These are phyloP conservation scores for Lantana camara DNA, from an alignment of 257 asterid genomes.

Conservation along the genomic window DNA sequence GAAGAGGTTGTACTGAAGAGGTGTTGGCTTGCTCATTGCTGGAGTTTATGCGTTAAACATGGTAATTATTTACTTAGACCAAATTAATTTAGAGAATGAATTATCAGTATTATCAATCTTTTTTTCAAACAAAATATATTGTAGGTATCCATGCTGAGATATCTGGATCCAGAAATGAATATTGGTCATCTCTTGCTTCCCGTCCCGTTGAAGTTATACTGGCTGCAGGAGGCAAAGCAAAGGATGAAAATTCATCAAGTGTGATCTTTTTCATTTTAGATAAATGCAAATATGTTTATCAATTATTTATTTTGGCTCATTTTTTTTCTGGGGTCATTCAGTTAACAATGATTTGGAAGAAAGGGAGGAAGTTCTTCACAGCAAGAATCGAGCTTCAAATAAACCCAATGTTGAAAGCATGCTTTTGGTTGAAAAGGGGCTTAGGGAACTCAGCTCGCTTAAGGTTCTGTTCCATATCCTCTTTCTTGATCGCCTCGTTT, in stretches of 20 bases:
- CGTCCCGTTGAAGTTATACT: constrained; percentile 69
- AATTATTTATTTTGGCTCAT: no score
- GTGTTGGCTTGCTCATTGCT: constrained; percentile 92
- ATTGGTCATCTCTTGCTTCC: constrained; percentile 81
- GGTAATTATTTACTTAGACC: constrained; percentile 44
- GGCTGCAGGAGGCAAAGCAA: constrained; percentile 78
- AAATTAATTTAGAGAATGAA: neutral
- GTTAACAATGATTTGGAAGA: constrained; percentile 64
- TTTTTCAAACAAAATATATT: neutral
- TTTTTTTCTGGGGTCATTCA: constrained; percentile 31
- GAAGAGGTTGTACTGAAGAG: constrained; percentile 94
- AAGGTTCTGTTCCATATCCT: constrained; percentile 51
- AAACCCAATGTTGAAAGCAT: constrained; percentile 79
- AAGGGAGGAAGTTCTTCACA: constrained; percentile 48
- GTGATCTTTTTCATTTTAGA: constrained; percentile 24
- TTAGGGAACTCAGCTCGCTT: constrained; percentile 69
- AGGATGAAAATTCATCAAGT: constrained; percentile 52
- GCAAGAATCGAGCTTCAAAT: constrained; percentile 41
- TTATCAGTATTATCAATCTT: neutral
- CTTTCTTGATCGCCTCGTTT: no score
- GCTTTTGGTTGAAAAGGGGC: constrained; percentile 92
- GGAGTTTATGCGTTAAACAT: constrained; percentile 69
- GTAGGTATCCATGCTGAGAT: constrained; percentile 84
- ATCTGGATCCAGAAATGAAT: constrained; percentile 69
- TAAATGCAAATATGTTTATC: neutral